These are phyloP conservation scores for Carex sylvatica DNA, from an alignment of 202 grass and related monocot species.

Conservation along the genomic window DNA sequence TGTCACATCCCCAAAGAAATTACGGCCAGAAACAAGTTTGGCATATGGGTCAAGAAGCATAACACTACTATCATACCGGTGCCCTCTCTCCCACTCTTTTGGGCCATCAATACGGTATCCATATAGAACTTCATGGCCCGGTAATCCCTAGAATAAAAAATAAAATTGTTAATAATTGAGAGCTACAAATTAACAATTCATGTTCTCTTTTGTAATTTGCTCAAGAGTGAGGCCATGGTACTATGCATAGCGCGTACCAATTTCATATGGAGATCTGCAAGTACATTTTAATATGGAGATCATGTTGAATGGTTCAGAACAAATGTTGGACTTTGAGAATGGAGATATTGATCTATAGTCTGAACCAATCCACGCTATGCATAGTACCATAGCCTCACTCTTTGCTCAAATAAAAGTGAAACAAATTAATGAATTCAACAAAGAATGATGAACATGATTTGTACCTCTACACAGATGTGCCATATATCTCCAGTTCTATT, in stretches of 20 bases:
- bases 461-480: constrained; percentile 84
- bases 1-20: constrained; percentile 55
- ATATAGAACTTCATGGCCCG: constrained; percentile 68
- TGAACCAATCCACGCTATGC: no score
- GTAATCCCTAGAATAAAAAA: constrained; percentile 64
- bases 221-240: background rate
- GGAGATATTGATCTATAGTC: no score
- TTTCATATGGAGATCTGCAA: no score
- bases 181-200: background rate
- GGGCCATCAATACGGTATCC: constrained; percentile 84
- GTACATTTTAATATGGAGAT: no score
- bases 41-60: constrained; percentile 93
- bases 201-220: background rate
- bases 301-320: no score
- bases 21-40: constrained; percentile 85
- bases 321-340: no score
- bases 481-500: constrained; percentile 95
- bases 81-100: constrained; percentile 65
- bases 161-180: background rate
- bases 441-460: background rate
- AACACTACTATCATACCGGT: constrained; percentile 76
- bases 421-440: background rate
- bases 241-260: no score
- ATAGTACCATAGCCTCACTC: no score
- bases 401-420: constrained; percentile 6